These are phyloP conservation scores for Scedosporium boydii DNA, from an alignment of 2,329 filamentous ascomycete genomes.

Conservation along the genomic window DNA sequence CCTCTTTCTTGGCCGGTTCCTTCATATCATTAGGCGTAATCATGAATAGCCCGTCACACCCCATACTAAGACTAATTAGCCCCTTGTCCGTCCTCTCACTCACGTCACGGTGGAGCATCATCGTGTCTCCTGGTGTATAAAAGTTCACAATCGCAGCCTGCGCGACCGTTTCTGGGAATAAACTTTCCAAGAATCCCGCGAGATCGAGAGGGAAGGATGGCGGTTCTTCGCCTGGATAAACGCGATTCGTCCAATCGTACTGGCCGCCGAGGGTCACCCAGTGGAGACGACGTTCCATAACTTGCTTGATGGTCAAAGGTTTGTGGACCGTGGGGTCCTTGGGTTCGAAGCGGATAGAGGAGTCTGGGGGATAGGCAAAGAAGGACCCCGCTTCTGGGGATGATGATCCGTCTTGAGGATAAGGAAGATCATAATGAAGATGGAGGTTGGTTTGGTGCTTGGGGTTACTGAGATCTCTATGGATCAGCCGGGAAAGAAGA, in stretches of 20 bases:
- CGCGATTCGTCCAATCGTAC: conserved; percentile 88
- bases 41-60: conserved; percentile 84
- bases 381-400: conserved; percentile 32
- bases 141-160: conserved; percentile 93
- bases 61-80: conserved; percentile 77
- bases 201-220: conserved; percentile 70
- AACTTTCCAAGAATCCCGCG: conserved; percentile 50
- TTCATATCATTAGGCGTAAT: conserved; percentile 53
- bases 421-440: conserved; percentile 65
- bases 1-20: conserved; percentile 14
- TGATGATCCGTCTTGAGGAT: conserved; percentile 25
- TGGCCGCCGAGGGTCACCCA: conserved; percentile 95
- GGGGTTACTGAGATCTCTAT: conserved; percentile 64
- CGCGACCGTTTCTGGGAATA: conserved; percentile 70
- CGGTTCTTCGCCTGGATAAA: conserved; percentile 60
- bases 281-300: conserved; percentile 71
- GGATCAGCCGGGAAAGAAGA: conserved; percentile 65
- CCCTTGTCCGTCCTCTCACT: conserved; percentile 74
- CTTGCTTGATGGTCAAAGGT: conserved; percentile 56
- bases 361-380: conserved; percentile 39
- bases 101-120: conserved; percentile 89
- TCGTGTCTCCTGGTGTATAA: conserved; percentile 81
- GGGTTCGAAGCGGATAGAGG: conserved; percentile 50
- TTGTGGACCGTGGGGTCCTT: conserved; percentile 68
- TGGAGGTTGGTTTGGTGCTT: conserved; percentile 84